Evolutionary conservation across 768 basidiomycete genomes (phyloP).

Genomic region (Clathrus columnatus): DNA sequence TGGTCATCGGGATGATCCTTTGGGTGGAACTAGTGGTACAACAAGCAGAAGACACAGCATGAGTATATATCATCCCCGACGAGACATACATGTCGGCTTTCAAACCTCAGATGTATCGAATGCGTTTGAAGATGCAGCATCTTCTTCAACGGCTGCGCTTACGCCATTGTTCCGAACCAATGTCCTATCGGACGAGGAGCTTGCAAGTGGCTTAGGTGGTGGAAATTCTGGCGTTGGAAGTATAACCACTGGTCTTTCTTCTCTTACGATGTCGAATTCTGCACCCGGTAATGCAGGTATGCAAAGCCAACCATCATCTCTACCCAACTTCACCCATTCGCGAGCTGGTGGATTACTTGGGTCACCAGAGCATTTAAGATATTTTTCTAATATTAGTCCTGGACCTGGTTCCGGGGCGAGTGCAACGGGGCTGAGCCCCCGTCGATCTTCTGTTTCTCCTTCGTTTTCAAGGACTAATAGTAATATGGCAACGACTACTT

Average conservation of each 20-base stretch:
- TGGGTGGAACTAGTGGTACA: conserved; percentile 60
- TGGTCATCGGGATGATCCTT: conserved; percentile 20
- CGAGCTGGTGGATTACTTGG: conserved; percentile 2
- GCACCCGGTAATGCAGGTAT: neutral
- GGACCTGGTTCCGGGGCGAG: neutral
- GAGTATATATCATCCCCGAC: conserved; percentile 68
- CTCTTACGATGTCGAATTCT: conserved; percentile 1
- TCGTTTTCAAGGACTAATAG: neutral
- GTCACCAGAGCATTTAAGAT: neutral
- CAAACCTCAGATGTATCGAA: conserved; percentile 44
- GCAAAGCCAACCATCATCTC: conserved; percentile 62
- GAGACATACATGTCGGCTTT: conserved; percentile 61
- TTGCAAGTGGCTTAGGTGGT: conserved; percentile 56
- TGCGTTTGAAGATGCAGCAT: conserved; percentile 29
- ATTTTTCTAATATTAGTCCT: neutral
- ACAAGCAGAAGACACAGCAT: conserved; percentile 80
- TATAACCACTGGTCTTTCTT: conserved; percentile 39
- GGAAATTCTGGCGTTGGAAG: conserved; percentile 15
- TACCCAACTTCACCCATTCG: conserved; percentile 62
- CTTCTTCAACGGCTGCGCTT: neutral
- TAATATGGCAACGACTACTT: neutral
- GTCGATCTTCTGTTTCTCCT: neutral
- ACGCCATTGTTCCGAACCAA: conserved; percentile 4
- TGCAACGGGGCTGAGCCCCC: neutral
- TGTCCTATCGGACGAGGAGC: conserved; percentile 69